Percentiles rank a stretch among this genome's conserved stretches.
Evolutionary conservation across 1,284 basidiomycete genomes (phyloP).

Genomic region (Moniliella sp.): DNA sequence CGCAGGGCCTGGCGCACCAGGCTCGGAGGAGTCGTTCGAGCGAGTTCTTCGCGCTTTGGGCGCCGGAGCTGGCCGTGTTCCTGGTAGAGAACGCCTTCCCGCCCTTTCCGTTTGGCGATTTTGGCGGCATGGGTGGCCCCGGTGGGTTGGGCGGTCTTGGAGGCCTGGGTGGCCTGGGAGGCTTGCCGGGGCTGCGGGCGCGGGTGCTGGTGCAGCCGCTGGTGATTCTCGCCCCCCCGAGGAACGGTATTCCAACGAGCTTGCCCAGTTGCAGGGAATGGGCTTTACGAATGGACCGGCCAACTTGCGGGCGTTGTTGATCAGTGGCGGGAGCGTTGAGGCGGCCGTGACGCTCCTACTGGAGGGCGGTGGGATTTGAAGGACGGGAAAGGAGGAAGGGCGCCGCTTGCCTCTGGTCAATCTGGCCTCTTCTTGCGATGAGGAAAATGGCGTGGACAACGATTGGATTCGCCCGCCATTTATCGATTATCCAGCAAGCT

Average conservation of each 20-base stretch:
- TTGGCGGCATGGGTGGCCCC: not conserved
- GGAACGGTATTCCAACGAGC: constrained; percentile 23
- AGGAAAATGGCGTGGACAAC: no score
- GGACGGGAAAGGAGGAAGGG: no score
- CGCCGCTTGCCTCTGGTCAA: no score
- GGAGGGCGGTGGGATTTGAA: no score
- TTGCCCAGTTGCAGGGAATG: constrained; percentile 31
- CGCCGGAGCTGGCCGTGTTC: no score
- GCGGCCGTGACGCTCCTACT: no score
- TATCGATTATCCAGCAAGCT: no score
- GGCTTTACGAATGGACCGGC: constrained; percentile 23
- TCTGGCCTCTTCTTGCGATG: no score
- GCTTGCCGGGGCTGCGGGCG: constrained; percentile 5
- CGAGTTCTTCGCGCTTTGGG: not conserved
- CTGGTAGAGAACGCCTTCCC: no score
- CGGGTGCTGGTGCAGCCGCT: constrained; percentile 3
- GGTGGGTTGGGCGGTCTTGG: not conserved
- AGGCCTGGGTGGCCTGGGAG: constrained; percentile 5
- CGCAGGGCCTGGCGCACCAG: no score
- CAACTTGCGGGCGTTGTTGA: constrained; percentile 21
- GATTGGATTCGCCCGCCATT: no score
- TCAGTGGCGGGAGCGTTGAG: constrained; percentile 23
- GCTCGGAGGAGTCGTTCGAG: not conserved
- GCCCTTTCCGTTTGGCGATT: not conserved
- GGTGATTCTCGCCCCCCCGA: constrained; percentile 20